These are phyloP conservation scores for Eremothecium cymbalariae DNA, from an alignment of 1,139 yeast genomes.

Conservation along the genomic window DNA sequence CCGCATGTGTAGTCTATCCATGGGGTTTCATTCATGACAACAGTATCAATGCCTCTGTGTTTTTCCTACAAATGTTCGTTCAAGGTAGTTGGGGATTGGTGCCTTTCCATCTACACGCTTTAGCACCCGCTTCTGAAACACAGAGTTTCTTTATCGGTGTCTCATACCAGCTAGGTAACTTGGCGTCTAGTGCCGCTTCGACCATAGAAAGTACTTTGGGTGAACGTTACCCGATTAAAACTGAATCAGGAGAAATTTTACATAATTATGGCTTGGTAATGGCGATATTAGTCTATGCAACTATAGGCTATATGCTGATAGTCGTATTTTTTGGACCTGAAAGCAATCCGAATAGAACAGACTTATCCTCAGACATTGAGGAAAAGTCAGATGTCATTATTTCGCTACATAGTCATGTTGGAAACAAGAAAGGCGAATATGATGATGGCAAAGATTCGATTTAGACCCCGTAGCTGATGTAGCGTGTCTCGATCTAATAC, in stretches of 20 bases:
- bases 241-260: constrained; percentile 24
- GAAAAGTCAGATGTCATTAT: too few species aligned
- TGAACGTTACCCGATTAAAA: constrained; percentile 47
- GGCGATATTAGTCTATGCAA: constrained; percentile 79
- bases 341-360: constrained; percentile 34
- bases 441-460: too few species aligned
- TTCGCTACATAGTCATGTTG: too few species aligned
- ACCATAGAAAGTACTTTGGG: constrained; percentile 77
- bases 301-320: constrained; percentile 53
- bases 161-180: constrained; percentile 76
- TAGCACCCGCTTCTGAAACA: constrained; percentile 63
- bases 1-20: constrained; percentile 58
- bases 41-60: constrained; percentile 61
- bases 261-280: constrained; percentile 58
- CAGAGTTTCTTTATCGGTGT: constrained; percentile 58
- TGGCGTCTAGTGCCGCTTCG: constrained; percentile 75
- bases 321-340: constrained; percentile 69
- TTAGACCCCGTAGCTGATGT: too few species aligned
- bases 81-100: constrained; percentile 89
- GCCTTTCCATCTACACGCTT: constrained; percentile 69
- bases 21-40: constrained; percentile 55
- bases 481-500: too few species aligned
- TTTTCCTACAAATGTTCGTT: constrained; percentile 70
- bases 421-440: too few species aligned
- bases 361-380: too few species aligned